These are phyloP conservation scores for Umbellularia californica DNA, from an alignment of 164 flowering plant genomes.

Conservation along the genomic window DNA sequence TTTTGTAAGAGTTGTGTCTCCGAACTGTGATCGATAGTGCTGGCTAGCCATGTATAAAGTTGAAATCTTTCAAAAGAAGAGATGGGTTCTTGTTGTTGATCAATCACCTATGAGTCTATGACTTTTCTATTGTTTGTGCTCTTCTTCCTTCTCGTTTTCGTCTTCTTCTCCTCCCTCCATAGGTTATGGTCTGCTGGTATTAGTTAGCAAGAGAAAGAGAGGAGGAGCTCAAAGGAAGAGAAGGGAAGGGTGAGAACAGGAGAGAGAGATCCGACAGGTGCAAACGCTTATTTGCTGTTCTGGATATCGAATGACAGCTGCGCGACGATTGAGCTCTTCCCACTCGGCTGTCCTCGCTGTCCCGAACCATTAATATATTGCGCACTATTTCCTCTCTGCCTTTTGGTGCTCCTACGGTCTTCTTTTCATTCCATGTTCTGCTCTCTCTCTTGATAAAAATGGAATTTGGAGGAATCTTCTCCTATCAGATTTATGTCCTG, in stretches of 20 bases:
- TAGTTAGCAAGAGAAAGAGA: conserved; percentile 13
- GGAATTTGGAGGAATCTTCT: not conserved
- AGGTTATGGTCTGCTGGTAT: not conserved
- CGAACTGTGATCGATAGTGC: conserved; percentile 75
- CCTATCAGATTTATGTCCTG: too few species aligned
- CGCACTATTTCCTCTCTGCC: conserved; percentile 20
- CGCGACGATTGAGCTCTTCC: conserved; percentile 23
- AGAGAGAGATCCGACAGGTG: conserved; percentile 52
- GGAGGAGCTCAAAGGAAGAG: not conserved
- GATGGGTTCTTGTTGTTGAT: not conserved
- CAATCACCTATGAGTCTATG: not conserved
- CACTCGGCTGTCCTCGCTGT: conserved; percentile 34
- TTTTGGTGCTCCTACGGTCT: not conserved
- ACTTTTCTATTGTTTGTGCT: too few species aligned
- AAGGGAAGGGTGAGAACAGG: conserved; percentile 17
- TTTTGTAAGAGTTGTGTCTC: conserved; percentile 86
- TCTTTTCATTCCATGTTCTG: not conserved
- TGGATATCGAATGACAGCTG: conserved; percentile 61
- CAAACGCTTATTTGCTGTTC: conserved; percentile 78
- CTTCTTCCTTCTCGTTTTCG: conserved; percentile 14
- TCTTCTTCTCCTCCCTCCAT: conserved; percentile 19
- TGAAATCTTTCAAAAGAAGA: not conserved
- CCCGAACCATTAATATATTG: conserved; percentile 32
- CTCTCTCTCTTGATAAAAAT: not conserved
- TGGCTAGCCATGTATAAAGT: conserved; percentile 43